These are phyloP conservation scores for Lentinula sp. DNA, from an alignment of 768 basidiomycete species.

Conservation along the genomic window DNA sequence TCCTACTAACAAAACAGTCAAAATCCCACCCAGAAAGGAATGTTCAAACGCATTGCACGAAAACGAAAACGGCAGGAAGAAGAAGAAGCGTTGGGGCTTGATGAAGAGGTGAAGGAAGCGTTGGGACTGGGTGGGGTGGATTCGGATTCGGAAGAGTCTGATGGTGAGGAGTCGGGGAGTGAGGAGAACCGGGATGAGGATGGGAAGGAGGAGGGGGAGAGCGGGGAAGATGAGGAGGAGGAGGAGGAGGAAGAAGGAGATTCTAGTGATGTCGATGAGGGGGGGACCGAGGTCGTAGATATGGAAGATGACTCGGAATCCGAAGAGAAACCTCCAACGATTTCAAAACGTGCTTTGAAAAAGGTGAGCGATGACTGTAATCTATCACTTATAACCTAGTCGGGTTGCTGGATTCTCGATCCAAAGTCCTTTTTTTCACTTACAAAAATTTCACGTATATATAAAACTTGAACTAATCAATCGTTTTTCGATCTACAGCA, in stretches of 20 bases:
- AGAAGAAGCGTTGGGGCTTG: constrained; percentile 39
- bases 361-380: neutral
- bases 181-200: neutral
- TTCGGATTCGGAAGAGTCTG: constrained; percentile 36
- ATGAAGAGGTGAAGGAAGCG: constrained; percentile 34
- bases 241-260: neutral
- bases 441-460: too few relatives aligned
- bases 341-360: neutral
- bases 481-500: neutral
- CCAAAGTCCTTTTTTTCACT: too few relatives aligned
- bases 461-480: too few relatives aligned
- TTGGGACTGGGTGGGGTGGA: constrained; percentile 42
- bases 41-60: constrained; percentile 49
- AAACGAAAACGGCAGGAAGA: constrained; percentile 33
- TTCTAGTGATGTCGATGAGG: neutral
- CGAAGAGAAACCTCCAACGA: neutral
- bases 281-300: neutral
- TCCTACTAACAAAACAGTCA: too few relatives aligned
- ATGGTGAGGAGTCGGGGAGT: constrained; percentile 9
- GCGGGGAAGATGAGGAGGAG: neutral
- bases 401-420: too few relatives aligned
- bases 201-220: neutral
- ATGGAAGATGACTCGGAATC: neutral
- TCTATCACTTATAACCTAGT: too few relatives aligned
- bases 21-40: constrained; percentile 13